Base-by-base conservation (phyloP, 2,329 filamentous ascomycete species). In the Plectosphaerella plurivora region DNA sequence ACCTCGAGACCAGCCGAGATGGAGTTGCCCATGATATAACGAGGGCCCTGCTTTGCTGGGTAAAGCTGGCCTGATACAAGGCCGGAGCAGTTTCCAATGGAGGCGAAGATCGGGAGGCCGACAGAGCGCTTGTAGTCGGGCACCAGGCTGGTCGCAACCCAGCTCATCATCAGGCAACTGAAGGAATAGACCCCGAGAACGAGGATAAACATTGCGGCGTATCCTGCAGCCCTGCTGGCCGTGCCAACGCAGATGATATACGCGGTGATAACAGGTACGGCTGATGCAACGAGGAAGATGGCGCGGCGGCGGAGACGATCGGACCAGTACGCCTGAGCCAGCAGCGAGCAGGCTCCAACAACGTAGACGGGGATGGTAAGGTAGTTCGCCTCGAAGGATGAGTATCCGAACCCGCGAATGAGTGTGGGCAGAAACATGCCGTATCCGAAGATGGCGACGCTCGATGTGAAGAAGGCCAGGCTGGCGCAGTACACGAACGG, bases 141-240 rank as follows among this genome's bases (percentile, higher is more conserved):
- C 0, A 49, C 49, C 8, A 57, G 48, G 4, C 55, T 58, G 4
- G 51, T 57, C 1, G 56, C 48, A 5, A 58, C 47, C 56, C 56
- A 58, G 3, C 55, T 54, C 20, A 57, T 44, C n/a, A 54, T 51
- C 4, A 57, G 46, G 25, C 52, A 50, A 3, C 20, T 48, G 39
- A 51, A 47, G 35, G 50, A 42, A 28, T 52, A 52, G 22, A 46
- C 16, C 14, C 52, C 52, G 9, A 22, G 22, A 24, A 47, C 56
- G 0, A 59, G 58, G 6, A 69, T 45, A 51, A 70, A 71, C 67
- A 63, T 65, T 35, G 53, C 68, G 37, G 61, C 60, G 57, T 67
- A 71, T 9, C 66, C 67, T 6, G 61, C 68, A 12, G 53, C 53
- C 15, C 51, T 51, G 41, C 62, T 63, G 15, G 53, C 42, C 11